Percentiles rank a stretch among this genome's conserved stretches.
Evolutionary conservation across 495 filamentous ascomycete genomes (phyloP).

Genomic region (Penicillium simplicissimum): DNA sequence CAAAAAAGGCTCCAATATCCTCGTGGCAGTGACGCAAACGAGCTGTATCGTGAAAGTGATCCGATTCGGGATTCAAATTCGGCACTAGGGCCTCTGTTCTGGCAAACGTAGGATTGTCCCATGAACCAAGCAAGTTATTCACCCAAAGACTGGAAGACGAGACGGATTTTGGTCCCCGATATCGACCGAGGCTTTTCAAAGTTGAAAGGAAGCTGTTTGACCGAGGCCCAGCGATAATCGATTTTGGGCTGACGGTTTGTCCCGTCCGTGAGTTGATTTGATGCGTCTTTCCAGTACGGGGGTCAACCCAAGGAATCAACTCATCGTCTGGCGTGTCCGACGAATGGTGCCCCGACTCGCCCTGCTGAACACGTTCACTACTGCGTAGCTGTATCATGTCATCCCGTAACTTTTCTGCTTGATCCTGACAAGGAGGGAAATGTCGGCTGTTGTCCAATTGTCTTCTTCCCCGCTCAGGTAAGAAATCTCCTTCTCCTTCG

Average conservation of each 20-base stretch:
- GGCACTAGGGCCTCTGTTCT: conserved; percentile 53
- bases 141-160: conserved; percentile 33
- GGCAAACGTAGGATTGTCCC: conserved; percentile 65
- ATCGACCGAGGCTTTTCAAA: conserved; percentile 10
- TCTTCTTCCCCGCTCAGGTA: not conserved
- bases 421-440: not conserved
- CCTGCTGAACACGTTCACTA: not conserved
- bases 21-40: conserved; percentile 15
- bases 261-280: conserved; percentile 65
- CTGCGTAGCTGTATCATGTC: not conserved
- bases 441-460: not conserved
- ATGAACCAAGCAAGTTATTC: conserved; percentile 42
- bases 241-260: conserved; percentile 37
- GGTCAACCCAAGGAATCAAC: conserved; percentile 66
- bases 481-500: not conserved
- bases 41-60: not conserved
- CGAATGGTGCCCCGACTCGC: not conserved
- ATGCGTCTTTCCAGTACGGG: conserved; percentile 57
- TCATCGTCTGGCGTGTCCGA: conserved; percentile 27
- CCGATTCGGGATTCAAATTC: conserved; percentile 21
- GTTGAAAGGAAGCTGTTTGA: not conserved
- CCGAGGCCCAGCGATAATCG: not conserved
- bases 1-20: conserved; percentile 15
- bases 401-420: not conserved
- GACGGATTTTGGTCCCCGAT: conserved; percentile 11